phyloP scores from a whole-genome alignment of 129 eudicot genomes.

The Rutidosis leptorrhynchoides region DNA sequence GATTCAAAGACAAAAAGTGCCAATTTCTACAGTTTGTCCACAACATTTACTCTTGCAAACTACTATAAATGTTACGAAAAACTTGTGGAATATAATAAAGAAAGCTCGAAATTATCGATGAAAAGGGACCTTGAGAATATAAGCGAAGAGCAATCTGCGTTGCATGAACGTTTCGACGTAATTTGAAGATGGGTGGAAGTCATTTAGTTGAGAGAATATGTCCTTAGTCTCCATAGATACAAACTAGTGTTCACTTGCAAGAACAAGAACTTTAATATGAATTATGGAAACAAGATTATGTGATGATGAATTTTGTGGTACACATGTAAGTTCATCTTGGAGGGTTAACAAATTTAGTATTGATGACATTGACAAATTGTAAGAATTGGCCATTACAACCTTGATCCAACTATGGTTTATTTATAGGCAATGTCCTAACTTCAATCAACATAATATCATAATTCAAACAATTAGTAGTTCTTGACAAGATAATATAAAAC shows the following conservation, averaged over 20 bases:
- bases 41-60: no score
- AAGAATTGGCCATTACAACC: slow-evolving; percentile 1
- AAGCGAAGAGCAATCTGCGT: slow-evolving; percentile 43
- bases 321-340: neutral
- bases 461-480: neutral
- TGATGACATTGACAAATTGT: slow-evolving; percentile 23
- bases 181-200: slow-evolving; percentile 34
- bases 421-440: slow-evolving; percentile 1
- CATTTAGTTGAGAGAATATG: slow-evolving; percentile 16
- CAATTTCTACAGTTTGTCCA: no score
- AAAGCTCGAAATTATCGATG: neutral
- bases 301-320: slow-evolving; percentile 1
- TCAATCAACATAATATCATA: slow-evolving; percentile 7
- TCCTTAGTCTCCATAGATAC: slow-evolving; percentile 35
- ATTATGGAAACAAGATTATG: neutral
- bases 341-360: slow-evolving; percentile 20
- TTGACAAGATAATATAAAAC: neutral
- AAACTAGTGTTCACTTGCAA: slow-evolving; percentile 6
- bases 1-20: neutral
- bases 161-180: slow-evolving; percentile 54
- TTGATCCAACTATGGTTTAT: slow-evolving; percentile 26
- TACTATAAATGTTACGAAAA: no score
- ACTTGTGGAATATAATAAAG: neutral
- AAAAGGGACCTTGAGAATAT: slow-evolving; percentile 48
- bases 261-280: neutral